Base-by-base conservation (phyloP, 176 grass and related monocot species). In the Eragrostis curvula region DNA sequence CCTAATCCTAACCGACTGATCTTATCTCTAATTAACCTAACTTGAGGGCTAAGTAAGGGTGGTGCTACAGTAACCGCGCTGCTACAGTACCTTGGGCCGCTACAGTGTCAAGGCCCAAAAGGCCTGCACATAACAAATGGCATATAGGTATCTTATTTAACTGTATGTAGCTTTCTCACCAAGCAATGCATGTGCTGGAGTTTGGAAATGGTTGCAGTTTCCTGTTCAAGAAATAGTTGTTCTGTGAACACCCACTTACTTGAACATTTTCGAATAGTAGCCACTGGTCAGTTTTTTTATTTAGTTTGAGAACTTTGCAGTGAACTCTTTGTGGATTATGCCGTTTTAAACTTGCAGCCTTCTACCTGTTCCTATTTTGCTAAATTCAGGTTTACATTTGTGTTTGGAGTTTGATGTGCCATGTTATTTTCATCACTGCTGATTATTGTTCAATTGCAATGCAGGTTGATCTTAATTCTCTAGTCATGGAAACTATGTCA, bases 381-480 rank as follows among this genome's bases (percentile, higher is more conserved):
- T 52, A 51, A 49, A 25, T 82, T 64, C 21, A 43, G 9, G 27
- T 21, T 9, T 14, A 24, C 6, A 0, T 47, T 72, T 36, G 32
- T 36, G 32, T 36, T 36, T 36, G 4, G 32, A 8, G 2, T 74
- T 48, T 66, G 9, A 1, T 18, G 32, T 8, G 59, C 27, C 69
- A 14, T 74, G n/a, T 18, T 27, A 1, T 55, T 75, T 68, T 27
- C 5, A 4, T 28, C 23, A 21, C 1, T 12, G 11, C 50, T 76
- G 17, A 84, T 58, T 8, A 32, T 5, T 39, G 24, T 68, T 47
- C 11, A 55, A 84, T 29, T 43, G 7, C 49, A 23, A 36, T 76
- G 82, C 62, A 84, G 82, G 62, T 75, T 68, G 27, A 43, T 84
- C 49, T 44, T 18, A 24, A 46, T 68, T 56, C 32, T 75, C 49